Conservation (phyloP, 257 asterid genomes). For the Solanum neorickii region DNA sequence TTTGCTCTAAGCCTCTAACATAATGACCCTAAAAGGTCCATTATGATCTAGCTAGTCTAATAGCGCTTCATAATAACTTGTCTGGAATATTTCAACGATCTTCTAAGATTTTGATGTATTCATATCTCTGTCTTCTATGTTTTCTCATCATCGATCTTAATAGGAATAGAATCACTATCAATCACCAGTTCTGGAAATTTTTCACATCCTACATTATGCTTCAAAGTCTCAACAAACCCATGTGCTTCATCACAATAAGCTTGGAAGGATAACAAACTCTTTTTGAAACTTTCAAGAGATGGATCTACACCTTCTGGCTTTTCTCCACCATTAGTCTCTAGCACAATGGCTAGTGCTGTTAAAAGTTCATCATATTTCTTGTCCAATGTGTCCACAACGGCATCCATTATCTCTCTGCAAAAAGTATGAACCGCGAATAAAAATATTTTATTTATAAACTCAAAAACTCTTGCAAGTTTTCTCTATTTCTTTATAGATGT, state of each 20-base stretch:
- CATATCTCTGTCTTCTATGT: background rate
- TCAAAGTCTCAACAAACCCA: background rate
- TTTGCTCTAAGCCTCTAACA: background rate
- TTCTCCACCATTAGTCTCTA: background rate
- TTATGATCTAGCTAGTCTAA: background rate
- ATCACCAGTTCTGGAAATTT: background rate
- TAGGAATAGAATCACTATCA: background rate
- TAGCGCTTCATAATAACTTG: rapidly evolving
- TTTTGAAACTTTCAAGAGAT: background rate
- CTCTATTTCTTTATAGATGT: too few relatives aligned
- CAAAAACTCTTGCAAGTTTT: too few relatives aligned
- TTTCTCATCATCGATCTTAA: background rate
- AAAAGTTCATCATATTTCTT: constrained; percentile 2
- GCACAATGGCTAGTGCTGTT: background rate
- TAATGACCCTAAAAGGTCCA: background rate
- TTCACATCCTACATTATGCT: background rate
- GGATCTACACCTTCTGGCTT: background rate
- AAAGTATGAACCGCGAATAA: background rate
- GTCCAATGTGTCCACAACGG: constrained; percentile 3
- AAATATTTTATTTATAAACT: too few relatives aligned
- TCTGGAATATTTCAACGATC: background rate
- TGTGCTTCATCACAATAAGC: constrained; percentile 3
- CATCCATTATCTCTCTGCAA: constrained; percentile 5
- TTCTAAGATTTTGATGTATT: background rate
- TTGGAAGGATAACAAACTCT: background rate